Conservation (phyloP, 257 asterid species). For the Cruciata laevipes region DNA sequence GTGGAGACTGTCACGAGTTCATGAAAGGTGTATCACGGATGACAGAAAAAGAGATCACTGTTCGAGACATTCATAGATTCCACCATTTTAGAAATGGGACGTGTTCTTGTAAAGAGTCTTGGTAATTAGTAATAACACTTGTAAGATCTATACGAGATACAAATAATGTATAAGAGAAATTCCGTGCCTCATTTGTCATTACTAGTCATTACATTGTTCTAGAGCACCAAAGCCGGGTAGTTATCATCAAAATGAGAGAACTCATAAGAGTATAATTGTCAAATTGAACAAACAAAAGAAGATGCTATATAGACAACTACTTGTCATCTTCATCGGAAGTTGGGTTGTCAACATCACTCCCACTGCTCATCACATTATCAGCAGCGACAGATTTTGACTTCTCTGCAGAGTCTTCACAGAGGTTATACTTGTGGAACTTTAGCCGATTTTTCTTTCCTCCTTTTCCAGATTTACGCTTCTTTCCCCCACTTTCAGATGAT, state of each 20-base stretch:
- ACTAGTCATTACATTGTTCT: background rate
- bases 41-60: conserved; percentile 46
- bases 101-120: conserved; percentile 75
- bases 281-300: background rate
- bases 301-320: conserved; percentile 6
- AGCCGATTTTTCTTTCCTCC: conserved; percentile 24
- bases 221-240: background rate
- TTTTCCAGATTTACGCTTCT: conserved; percentile 35
- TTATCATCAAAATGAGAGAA: background rate
- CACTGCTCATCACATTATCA: conserved; percentile 33
- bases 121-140: conserved; percentile 25
- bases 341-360: conserved; percentile 50
- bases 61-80: conserved; percentile 59
- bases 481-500: conserved; percentile 33
- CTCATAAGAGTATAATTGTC: background rate
- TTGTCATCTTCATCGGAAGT: conserved; percentile 48
- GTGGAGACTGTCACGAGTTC: conserved; percentile 89
- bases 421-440: conserved; percentile 40
- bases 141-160: background rate
- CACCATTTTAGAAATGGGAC: conserved; percentile 59
- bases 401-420: conserved; percentile 24
- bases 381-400: conserved; percentile 13
- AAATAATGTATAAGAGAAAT: no score
- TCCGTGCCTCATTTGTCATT: no score
- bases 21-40: conserved; percentile 58